Percentiles rank a stretch among this genome's conserved stretches.
Evolutionary conservation across 306 rosid genomes (phyloP).

Genomic region (Cucumis cinereus): DNA sequence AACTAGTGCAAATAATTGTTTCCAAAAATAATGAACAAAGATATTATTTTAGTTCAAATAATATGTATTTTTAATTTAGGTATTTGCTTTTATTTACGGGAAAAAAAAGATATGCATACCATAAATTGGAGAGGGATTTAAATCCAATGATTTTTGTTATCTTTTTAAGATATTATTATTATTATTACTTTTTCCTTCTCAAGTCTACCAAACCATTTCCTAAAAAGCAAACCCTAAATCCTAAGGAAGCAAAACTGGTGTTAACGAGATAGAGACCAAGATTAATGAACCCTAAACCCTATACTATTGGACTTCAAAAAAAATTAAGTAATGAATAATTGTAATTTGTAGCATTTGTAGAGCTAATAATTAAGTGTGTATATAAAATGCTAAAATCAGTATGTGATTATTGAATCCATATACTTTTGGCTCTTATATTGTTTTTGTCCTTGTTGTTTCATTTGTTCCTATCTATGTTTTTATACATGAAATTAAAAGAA

Average conservation of each 20-base stretch:
- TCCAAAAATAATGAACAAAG: background rate
- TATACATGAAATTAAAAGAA: background rate
- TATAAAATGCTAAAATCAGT: background rate
- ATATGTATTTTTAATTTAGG: background rate
- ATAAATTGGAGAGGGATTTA: background rate
- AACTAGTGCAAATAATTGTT: background rate
- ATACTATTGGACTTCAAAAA: background rate
- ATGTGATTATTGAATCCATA: background rate
- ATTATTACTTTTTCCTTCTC: background rate
- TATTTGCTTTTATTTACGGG: background rate
- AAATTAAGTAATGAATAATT: background rate
- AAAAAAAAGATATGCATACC: background rate
- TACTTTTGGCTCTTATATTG: background rate
- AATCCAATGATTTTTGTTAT: no score
- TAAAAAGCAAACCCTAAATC: background rate
- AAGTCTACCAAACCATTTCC: background rate
- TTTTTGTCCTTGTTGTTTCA: background rate
- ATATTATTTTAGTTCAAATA: no score
- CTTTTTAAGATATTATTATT: no score
- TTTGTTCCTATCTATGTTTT: background rate
- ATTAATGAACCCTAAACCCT: background rate
- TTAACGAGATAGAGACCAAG: background rate
- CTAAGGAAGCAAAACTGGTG: background rate
- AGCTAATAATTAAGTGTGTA: background rate
- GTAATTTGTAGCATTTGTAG: no score